Base-by-base conservation (phyloP, 805 yeast genomes). In the Nakazawaea wyomingensis region DNA sequence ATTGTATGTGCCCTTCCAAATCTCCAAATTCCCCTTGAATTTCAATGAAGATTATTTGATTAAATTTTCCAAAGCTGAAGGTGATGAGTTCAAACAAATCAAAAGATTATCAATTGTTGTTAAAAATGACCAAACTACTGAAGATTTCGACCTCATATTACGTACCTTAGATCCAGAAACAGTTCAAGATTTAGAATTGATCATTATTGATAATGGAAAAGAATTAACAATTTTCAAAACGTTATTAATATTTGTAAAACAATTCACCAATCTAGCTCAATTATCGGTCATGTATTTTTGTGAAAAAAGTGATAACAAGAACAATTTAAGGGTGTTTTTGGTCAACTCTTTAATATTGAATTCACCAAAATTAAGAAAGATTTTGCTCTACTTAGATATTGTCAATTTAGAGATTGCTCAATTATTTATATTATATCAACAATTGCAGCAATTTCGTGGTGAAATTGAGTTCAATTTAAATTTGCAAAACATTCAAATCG, bases 251-350 rank as follows among this genome's bases (percentile, higher is more conserved):
- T 36, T 42, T 16, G n/a, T 42, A 4, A 22, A 18, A n/a, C 9
- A 36, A 10, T 42, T 42, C 28, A 11, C 14, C 8, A 32, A 18
- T 6, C 22, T 42, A 21, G 14, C 19, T 4, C 13, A 17, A 6
- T 36, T 42, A 14, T 31, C 37, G 13, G 30, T 42, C 1, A 24
- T 36, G 26, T 42, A 36, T 24, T 24, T 36, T n/a, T 27, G 33
- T 31, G 17, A 24, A 5, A 26, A 19, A 5, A 29, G 32, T 7
- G 45, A 42, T 31, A 20, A 28, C 3, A 42, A 42, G 33, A 42
- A 42, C 21, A 42, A 42, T 18, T 36, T 42, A 21, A 18, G 45
- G n/a, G 26, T 42, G n/a, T 16, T 42, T 21, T 22, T 42, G 37
- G 22, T 42, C 37, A 42, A 42, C 14, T 42, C 45, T 10, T 4